Conservation (phyloP, 306 rosid species). For the Cotoneaster glaucophyllus region DNA sequence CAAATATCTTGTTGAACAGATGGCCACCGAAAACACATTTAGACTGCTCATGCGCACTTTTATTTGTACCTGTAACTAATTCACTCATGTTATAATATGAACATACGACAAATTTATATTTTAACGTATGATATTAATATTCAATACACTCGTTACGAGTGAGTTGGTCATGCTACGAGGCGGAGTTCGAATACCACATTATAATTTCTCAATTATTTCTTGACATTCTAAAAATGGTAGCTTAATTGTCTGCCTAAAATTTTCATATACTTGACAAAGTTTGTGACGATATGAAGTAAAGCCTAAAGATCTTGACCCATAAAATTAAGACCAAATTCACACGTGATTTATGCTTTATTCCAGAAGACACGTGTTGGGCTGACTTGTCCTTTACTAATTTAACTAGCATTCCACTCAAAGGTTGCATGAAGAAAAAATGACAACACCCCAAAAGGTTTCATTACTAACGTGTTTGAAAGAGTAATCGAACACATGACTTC, state of each 20-base stretch:
- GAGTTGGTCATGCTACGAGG: no score
- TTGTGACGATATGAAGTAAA: not conserved
- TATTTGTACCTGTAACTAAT: not conserved
- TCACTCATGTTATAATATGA: no score
- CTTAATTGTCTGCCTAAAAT: not conserved
- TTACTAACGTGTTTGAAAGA: no score
- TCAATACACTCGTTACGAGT: not conserved
- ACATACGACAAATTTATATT: no score
- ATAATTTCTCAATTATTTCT: no score
- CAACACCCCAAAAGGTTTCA: not conserved
- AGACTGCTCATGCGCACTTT: not conserved
- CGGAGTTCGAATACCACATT: no score
- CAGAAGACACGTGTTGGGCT: not conserved
- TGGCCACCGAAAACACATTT: not conserved
- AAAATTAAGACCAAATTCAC: not conserved
- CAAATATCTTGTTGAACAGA: rapidly evolving
- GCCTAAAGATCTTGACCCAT: not conserved
- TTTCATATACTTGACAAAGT: not conserved
- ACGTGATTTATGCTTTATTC: not conserved
- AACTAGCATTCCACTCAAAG: not conserved
- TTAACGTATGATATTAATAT: not conserved
- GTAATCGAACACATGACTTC: no score
- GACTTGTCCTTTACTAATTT: not conserved
- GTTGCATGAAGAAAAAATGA: not conserved
- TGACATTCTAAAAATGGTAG: not conserved